phyloP scores from a whole-genome alignment of 805 yeast species.

The Phaffomyces opuntiae region DNA sequence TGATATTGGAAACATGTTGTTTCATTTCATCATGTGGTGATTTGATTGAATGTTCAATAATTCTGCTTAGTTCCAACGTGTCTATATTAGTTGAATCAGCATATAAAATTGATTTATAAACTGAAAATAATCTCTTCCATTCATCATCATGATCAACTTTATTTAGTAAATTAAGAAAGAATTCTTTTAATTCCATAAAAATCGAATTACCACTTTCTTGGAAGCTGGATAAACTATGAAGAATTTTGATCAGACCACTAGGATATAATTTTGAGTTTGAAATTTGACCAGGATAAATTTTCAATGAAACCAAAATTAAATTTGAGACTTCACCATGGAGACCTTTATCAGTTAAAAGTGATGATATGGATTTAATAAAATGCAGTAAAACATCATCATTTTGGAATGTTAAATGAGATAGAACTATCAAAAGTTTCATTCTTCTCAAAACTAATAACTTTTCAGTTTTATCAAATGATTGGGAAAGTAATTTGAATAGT shows the following conservation, averaged over 20 bases:
- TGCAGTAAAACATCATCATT: conserved; percentile 17
- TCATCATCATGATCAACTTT: conserved; percentile 2
- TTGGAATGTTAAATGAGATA: conserved; percentile 18
- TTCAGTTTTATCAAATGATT: conserved; percentile 20
- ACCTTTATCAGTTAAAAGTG: conserved; percentile 13
- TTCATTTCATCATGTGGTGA: conserved; percentile 1
- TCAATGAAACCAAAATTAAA: conserved; percentile 20
- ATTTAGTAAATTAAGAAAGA: background rate
- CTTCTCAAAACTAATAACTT: conserved; percentile 26
- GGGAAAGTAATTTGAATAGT: conserved; percentile 21
- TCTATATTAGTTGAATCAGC: conserved; percentile 3
- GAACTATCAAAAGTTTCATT: conserved; percentile 30
- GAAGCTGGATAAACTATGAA: conserved; percentile 10
- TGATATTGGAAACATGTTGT: conserved; percentile 4
- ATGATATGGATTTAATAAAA: conserved; percentile 7
- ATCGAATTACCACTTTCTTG: background rate
- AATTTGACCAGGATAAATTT: conserved; percentile 6
- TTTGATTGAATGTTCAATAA: background rate
- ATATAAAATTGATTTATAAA: conserved; percentile 5
- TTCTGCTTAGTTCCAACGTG: background rate
- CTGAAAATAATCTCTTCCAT: conserved; percentile 12
- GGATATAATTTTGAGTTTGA: conserved; percentile 4
- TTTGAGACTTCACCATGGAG: conserved; percentile 23
- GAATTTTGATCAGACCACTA: conserved; percentile 17
- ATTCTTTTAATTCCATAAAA: background rate